phyloP scores from a whole-genome alignment of 257 asterid species.

The Schizonepeta tenuifolia region DNA sequence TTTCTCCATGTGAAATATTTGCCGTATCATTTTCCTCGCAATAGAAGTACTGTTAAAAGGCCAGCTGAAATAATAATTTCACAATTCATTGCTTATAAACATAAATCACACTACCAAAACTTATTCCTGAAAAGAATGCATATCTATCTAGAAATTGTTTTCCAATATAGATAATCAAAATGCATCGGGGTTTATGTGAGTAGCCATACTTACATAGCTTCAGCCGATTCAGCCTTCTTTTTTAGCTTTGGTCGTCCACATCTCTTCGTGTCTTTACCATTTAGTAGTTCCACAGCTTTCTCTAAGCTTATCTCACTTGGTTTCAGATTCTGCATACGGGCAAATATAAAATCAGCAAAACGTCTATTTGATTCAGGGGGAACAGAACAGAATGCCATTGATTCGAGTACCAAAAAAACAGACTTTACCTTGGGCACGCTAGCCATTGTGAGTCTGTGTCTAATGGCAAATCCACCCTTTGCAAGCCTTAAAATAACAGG shows the following conservation, averaged over 20 bases:
- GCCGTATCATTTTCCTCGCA: too few species aligned
- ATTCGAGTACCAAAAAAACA: slow-evolving; percentile 1
- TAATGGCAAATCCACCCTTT: slow-evolving; percentile 63
- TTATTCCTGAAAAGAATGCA: too few species aligned
- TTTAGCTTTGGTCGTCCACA: slow-evolving; percentile 67
- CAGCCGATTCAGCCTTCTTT: slow-evolving; percentile 37
- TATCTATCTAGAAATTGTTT: background rate
- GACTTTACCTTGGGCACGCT: slow-evolving; percentile 76
- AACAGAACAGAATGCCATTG: background rate
- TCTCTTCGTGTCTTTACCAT: slow-evolving; percentile 59
- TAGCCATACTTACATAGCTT: slow-evolving; percentile 47
- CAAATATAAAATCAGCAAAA: slow-evolving; percentile 6
- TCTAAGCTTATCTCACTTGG: slow-evolving; percentile 64
- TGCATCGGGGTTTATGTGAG: too few species aligned
- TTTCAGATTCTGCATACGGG: slow-evolving; percentile 53
- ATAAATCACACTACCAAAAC: too few species aligned
- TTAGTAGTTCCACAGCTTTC: slow-evolving; percentile 67
- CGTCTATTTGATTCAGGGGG: background rate
- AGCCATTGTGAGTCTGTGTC: slow-evolving; percentile 64
- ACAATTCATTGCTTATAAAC: too few species aligned
- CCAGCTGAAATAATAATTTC: too few species aligned
- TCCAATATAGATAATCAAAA: background rate
- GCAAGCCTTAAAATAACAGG: slow-evolving; percentile 67
- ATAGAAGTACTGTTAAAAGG: too few species aligned
- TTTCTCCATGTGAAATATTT: too few species aligned